phyloP scores from a whole-genome alignment of 257 asterid species.

The Cruciata laevipes region DNA sequence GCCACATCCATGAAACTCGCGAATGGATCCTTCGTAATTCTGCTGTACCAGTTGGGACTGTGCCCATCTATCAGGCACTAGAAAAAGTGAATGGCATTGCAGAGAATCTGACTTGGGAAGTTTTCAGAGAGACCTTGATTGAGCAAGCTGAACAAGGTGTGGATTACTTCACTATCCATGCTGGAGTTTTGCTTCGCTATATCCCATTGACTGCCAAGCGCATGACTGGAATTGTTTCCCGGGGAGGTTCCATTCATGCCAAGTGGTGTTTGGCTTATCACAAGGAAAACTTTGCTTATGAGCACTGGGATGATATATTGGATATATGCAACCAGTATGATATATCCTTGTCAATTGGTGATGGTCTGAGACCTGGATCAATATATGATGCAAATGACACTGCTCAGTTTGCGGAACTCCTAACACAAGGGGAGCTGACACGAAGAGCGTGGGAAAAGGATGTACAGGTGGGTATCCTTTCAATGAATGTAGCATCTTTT shows the following conservation, averaged over 20 bases:
- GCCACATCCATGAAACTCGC: slow-evolving; percentile 94
- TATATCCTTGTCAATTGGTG: slow-evolving; percentile 84
- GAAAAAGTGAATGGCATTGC: slow-evolving; percentile 92
- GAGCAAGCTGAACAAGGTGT: slow-evolving; percentile 99
- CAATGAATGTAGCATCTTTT: neutral
- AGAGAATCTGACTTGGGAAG: slow-evolving; percentile 87
- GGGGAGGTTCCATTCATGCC: slow-evolving; percentile 97
- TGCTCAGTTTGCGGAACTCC: slow-evolving; percentile 91
- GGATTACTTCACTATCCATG: slow-evolving; percentile 92
- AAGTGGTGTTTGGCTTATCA: slow-evolving; percentile 97
- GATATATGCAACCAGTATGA: slow-evolving; percentile 93
- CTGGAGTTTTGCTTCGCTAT: slow-evolving; percentile 88
- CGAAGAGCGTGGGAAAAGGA: slow-evolving; percentile 96
- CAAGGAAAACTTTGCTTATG: slow-evolving; percentile 88
- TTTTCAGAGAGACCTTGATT: slow-evolving; percentile 76
- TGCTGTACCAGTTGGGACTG: slow-evolving; percentile 92
- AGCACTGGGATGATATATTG: slow-evolving; percentile 94
- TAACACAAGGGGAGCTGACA: slow-evolving; percentile 91
- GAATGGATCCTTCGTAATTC: slow-evolving; percentile 99
- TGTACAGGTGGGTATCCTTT: slow-evolving; percentile 57
- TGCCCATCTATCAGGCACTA: slow-evolving; percentile 89
- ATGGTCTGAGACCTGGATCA: slow-evolving; percentile 95
- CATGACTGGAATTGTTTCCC: slow-evolving; percentile 92
- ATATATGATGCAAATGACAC: slow-evolving; percentile 92
- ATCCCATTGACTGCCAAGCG: slow-evolving; percentile 87